Base-by-base conservation (phyloP, 2,329 filamentous ascomycete species). In the Alternaria sp. region DNA sequence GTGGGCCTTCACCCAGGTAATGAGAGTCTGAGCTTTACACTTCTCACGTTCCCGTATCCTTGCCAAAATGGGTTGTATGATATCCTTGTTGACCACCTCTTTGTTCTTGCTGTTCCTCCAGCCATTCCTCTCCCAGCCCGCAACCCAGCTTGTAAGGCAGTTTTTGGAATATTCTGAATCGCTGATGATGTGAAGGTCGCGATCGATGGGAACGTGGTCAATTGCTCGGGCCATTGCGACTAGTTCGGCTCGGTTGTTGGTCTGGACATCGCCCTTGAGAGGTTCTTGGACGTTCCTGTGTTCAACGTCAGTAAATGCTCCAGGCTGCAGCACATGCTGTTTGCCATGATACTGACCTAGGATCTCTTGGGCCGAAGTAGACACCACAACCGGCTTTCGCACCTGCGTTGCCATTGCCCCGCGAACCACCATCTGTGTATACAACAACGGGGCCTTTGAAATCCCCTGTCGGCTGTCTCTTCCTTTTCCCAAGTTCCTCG, bases 241-340 rank as follows among this genome's bases (percentile, higher is more conserved):
- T 59, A 99, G 83, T 81, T 99, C 95, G n/a, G 94, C 95, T 3
- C 95, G 91, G 78, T 98, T 93, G 76, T 99, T 99, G 1, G 95
- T 98, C 79, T 98, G 95, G 9, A 85, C 83, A 16, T 85, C 82
- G 51, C 93, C 93, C 52, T 84, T 80, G 3, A 97, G 86, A 4
- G 89, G 88, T 78, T 96, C 93, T 12, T 91, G 92, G 24, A 96
- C 80, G 71, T 91, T 91, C 67, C 87, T 89, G 71, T 4, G 54
- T 7, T 43, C 11, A n/a, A 44, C 32, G 55, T 64, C 22, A 69
- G 57, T 4, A 20, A 36, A 1, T 7, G 14, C 5, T n/a, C 7
- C 2, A 55, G 18, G 9, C 18, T 20, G 7, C 9, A 7, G 6
- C n/a, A 43, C 9, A 4, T 11, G 18, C 7, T 20, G 55, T 57